phyloP scores from a whole-genome alignment of 2,329 filamentous ascomycete genomes.

The Pestalotiopsis sp. region DNA sequence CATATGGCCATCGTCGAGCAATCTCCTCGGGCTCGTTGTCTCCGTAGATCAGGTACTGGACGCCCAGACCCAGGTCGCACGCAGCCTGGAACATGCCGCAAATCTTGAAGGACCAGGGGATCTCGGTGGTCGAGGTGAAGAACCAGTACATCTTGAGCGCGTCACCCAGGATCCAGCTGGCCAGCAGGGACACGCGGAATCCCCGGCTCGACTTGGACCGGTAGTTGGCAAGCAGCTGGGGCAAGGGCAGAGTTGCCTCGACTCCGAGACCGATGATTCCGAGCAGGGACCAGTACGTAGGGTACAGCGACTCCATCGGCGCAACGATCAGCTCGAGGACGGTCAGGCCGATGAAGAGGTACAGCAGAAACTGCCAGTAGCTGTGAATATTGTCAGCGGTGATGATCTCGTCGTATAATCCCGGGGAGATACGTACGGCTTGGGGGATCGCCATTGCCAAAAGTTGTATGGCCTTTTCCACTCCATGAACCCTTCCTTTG shows the following conservation, averaged over 20 bases:
- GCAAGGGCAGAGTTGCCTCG: constrained; percentile 80
- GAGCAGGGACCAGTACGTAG: constrained; percentile 66
- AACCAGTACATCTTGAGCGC: constrained; percentile 89
- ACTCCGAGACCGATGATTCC: constrained; percentile 77
- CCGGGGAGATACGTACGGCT: constrained; percentile 54
- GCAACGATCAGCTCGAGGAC: constrained; percentile 70
- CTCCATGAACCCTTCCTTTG: constrained; percentile 41
- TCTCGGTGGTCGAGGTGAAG: constrained; percentile 69
- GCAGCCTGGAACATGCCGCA: constrained; percentile 80
- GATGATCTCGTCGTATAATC: not conserved
- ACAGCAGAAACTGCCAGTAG: constrained; percentile 79
- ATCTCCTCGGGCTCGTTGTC: constrained; percentile 42
- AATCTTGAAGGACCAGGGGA: constrained; percentile 79
- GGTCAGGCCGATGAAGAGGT: constrained; percentile 64
- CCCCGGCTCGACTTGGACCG: constrained; percentile 72
- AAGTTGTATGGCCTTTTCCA: constrained; percentile 71
- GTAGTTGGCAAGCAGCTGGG: constrained; percentile 75
- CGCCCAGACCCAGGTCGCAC: constrained; percentile 74
- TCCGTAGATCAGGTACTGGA: constrained; percentile 75
- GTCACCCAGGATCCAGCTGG: constrained; percentile 79
- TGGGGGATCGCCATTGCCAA: constrained; percentile 78
- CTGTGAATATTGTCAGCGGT: constrained; percentile 34
- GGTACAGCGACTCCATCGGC: constrained; percentile 58
- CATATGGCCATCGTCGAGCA: constrained; percentile 29
- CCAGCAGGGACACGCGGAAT: constrained; percentile 75